phyloP scores from a whole-genome alignment of 129 eudicot genomes.

The Lactuca saligna region DNA sequence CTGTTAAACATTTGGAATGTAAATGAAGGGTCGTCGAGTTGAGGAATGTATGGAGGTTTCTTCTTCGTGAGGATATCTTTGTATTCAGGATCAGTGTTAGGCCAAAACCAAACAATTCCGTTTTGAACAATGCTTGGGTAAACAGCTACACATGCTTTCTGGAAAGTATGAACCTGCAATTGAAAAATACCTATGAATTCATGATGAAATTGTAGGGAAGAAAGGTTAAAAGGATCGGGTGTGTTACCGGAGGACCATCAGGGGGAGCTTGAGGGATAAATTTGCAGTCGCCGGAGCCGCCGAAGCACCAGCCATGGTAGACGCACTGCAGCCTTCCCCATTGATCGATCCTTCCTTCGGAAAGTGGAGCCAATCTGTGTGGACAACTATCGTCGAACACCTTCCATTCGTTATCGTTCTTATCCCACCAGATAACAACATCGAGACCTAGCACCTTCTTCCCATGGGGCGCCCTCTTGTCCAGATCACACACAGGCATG shows the following conservation, averaged over 20 bases:
- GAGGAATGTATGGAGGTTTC: slow-evolving; percentile 71
- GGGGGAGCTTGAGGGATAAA: slow-evolving; percentile 86
- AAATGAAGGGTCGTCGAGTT: slow-evolving; percentile 79
- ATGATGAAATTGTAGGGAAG: background rate
- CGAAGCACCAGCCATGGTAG: slow-evolving; percentile 94
- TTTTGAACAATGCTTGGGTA: slow-evolving; percentile 81
- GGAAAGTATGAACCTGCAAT: slow-evolving; percentile 60
- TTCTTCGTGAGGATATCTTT: slow-evolving; percentile 55
- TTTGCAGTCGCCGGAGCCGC: slow-evolving; percentile 76
- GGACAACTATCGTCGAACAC: slow-evolving; percentile 87
- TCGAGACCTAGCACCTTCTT: slow-evolving; percentile 77
- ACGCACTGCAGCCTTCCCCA: slow-evolving; percentile 94
- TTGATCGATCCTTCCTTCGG: slow-evolving; percentile 90
- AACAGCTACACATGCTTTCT: slow-evolving; percentile 78
- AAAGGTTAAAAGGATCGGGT: background rate
- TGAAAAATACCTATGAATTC: background rate
- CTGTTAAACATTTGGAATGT: slow-evolving; percentile 43
- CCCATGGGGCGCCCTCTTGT: slow-evolving; percentile 73
- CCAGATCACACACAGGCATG: slow-evolving; percentile 68
- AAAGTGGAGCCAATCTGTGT: slow-evolving; percentile 76
- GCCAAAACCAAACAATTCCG: slow-evolving; percentile 90
- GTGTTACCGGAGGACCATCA: slow-evolving; percentile 77
- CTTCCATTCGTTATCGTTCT: slow-evolving; percentile 66
- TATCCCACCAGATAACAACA: slow-evolving; percentile 88
- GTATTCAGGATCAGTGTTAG: slow-evolving; percentile 57